Evolutionary conservation across 192 early-diverging fungal genomes (phyloP), one percentile per base, ranked within the genome.

Genomic region (Glomus cerebriforme): DNA sequence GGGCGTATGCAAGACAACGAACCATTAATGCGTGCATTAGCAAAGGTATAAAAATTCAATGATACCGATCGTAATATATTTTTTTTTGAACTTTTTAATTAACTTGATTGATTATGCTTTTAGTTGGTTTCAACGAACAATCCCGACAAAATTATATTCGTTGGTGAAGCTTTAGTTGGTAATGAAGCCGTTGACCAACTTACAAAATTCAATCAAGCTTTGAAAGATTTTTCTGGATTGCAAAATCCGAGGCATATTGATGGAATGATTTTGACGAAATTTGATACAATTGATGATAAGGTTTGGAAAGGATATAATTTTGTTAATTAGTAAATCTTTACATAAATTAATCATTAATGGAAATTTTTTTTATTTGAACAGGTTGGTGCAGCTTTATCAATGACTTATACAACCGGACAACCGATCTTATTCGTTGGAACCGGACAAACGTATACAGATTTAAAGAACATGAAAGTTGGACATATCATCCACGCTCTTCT

Each of bases 1-100:
- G 97, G 97, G 2, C 90, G 97, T 49, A 98, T 98, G 97, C 97
- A 98, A 82, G 97, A 98, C 80, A 98, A 98, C 78, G 97, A 97
- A 85, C 97, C 97, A 9, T 82, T 98, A 80, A 98, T 98, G 97
- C 90, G 97, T 19, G 95, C 97, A 0, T 86, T 98, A 72, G 92
- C 97, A 31, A 98, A 98, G 83, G 90, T 92, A 82, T 45, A 26
- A 24, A 47, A 71, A n/a, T 45, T 49, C 26, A 22, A n/a, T 34
- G 7, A 54, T 19, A 8, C 15, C 24, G n/a, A 73, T 19, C 1
- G 9, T 27, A 32, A 12, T 31, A 19, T 73, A 17, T 22, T 70
- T 26, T 45, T 54, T 68, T 13, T 29, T 62, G n/a, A 45, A 24
- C 9, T 37, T 49, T 77, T 64, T 43, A 8, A 45, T 47, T 2